Evolutionary conservation across 768 basidiomycete genomes (phyloP).

Genomic region (Mycena olivaceomarginata): DNA sequence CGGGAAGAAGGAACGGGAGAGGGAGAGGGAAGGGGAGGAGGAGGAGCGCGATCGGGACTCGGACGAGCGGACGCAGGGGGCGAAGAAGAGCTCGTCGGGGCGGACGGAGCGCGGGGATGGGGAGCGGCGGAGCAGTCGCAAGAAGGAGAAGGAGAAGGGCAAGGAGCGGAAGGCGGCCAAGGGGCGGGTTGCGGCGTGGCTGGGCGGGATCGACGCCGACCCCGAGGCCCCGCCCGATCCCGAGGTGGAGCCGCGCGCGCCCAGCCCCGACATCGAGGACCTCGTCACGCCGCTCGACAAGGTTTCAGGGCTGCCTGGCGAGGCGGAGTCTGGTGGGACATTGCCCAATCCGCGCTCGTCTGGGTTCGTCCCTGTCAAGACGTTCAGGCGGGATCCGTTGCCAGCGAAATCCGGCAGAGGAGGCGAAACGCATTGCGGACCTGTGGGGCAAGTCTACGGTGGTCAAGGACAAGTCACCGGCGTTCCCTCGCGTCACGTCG

Average conservation of each 20-base stretch:
- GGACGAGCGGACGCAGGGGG: constrained; percentile 63
- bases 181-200: constrained; percentile 87
- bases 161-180: constrained; percentile 66
- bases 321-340: constrained; percentile 49
- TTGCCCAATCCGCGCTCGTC: constrained; percentile 85
- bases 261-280: constrained; percentile 53
- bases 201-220: constrained; percentile 83
- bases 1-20: constrained; percentile 36
- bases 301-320: neutral
- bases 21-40: constrained; percentile 43
- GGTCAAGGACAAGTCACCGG: constrained; percentile 41
- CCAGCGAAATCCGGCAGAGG: constrained; percentile 53
- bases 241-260: constrained; percentile 67
- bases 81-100: constrained; percentile 52
- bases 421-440: constrained; percentile 61
- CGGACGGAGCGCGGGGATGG: constrained; percentile 48
- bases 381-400: constrained; percentile 66
- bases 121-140: constrained; percentile 43
- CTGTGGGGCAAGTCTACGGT: constrained; percentile 56
- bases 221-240: constrained; percentile 74
- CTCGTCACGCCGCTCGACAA: constrained; percentile 10
- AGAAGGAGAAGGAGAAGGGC: constrained; percentile 52
- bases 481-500: constrained; percentile 49
- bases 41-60: constrained; percentile 57
- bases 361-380: constrained; percentile 82